Conservation (phyloP, 306 rosid species). For the Vigna unguiculata region DNA sequence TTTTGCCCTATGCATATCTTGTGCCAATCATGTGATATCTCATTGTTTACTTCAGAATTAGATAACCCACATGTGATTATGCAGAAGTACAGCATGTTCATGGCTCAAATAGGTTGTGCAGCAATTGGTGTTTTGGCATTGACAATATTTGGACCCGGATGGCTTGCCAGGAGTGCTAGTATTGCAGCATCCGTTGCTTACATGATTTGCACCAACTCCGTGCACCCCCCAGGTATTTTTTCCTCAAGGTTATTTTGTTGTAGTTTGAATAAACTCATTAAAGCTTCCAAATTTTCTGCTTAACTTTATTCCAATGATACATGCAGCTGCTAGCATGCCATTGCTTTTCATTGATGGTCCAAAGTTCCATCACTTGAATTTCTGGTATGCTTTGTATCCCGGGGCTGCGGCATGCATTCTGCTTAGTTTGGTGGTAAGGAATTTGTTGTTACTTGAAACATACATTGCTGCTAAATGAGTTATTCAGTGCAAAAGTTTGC, state of each 20-base stretch:
- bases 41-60: not conserved
- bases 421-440: slow-evolving; percentile 78
- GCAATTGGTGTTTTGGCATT: slow-evolving; percentile 82
- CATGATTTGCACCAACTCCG: slow-evolving; percentile 75
- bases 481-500: slow-evolving; percentile 1
- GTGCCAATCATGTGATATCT: not conserved
- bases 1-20: not conserved
- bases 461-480: not conserved
- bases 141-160: slow-evolving; percentile 82
- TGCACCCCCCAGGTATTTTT: slow-evolving; percentile 86
- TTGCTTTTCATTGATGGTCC: slow-evolving; percentile 89
- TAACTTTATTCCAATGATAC: slow-evolving; percentile 13
- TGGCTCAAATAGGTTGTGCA: slow-evolving; percentile 95
- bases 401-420: slow-evolving; percentile 82
- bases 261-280: not conserved
- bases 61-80: slow-evolving; percentile 27
- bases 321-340: slow-evolving; percentile 89
- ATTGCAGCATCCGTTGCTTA: slow-evolving; percentile 83
- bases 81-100: slow-evolving; percentile 88
- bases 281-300: not conserved
- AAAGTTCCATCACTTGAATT: slow-evolving; percentile 75
- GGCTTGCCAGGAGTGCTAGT: slow-evolving; percentile 78
- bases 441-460: slow-evolving; percentile 3
- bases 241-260: not conserved
- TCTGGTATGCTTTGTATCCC: slow-evolving; percentile 85